Evolutionary conservation across 1,139 yeast genomes (phyloP).

Genomic region (Saccharomyces hybrid): DNA sequence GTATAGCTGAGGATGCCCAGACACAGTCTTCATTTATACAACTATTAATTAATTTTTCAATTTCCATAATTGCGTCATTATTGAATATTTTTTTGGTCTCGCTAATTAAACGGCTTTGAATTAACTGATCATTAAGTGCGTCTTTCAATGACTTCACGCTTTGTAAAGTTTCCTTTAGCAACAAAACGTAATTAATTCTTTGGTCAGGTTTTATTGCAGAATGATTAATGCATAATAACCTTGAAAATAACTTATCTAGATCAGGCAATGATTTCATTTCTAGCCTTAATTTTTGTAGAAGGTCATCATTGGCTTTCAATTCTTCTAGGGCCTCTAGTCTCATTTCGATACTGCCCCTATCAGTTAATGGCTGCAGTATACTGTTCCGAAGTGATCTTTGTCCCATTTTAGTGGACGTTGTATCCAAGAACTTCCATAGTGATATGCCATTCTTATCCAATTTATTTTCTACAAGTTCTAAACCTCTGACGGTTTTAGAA

Average conservation of each 20-base stretch:
- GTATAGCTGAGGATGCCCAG: conserved; percentile 37
- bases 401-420: conserved; percentile 42
- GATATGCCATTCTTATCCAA: conserved; percentile 29
- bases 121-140: conserved; percentile 15
- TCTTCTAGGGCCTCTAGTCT: conserved; percentile 35
- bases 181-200: conserved; percentile 35
- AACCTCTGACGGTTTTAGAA: conserved; percentile 31
- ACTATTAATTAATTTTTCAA: conserved; percentile 28
- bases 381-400: conserved; percentile 34
- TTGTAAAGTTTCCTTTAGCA: conserved; percentile 33
- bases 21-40: conserved; percentile 36
- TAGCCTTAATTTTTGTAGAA: conserved; percentile 18
- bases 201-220: conserved; percentile 28
- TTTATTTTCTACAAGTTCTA: conserved; percentile 36
- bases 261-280: conserved; percentile 32
- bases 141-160: conserved; percentile 8
- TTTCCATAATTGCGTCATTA: conserved; percentile 21
- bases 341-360: conserved; percentile 29
- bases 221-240: conserved; percentile 25
- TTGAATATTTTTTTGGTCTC: conserved; percentile 32
- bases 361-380: conserved; percentile 41
- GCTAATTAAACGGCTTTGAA: conserved; percentile 17
- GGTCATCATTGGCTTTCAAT: conserved; percentile 20
- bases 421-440: conserved; percentile 33
- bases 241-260: conserved; percentile 34